Conservation (phyloP, 1,139 yeast species). For the Pneumocystis oryctolagi region DNA sequence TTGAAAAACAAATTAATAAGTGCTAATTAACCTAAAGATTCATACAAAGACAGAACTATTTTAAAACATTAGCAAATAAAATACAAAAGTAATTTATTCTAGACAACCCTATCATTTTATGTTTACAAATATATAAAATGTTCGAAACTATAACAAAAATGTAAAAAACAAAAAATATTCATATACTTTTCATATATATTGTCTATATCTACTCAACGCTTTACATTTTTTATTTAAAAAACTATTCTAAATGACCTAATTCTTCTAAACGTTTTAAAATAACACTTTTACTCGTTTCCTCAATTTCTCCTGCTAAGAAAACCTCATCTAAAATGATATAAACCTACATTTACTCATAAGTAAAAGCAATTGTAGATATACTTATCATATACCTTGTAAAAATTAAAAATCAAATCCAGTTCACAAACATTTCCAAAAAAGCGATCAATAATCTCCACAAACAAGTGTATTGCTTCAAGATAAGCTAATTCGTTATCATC, state of each 20-base stretch:
- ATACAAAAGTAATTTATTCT: neutral
- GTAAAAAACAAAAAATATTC: neutral
- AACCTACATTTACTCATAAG: constrained; percentile 22
- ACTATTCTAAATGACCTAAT: constrained; percentile 23
- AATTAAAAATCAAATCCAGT: constrained; percentile 72
- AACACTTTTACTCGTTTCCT: constrained; percentile 50
- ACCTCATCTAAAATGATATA: constrained; percentile 61
- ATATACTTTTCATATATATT: neutral
- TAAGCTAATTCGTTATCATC: constrained; percentile 68
- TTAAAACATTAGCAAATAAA: no score
- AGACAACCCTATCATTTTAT: neutral
- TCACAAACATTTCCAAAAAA: constrained; percentile 90
- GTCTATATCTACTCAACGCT: neutral
- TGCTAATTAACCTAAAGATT: neutral
- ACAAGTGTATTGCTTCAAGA: constrained; percentile 69
- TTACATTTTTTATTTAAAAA: neutral
- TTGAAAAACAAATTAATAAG: neutral
- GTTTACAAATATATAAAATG: no score
- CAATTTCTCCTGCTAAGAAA: constrained; percentile 64
- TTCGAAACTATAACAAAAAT: no score
- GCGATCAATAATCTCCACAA: constrained; percentile 76
- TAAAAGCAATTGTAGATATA: neutral
- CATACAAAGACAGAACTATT: no score
- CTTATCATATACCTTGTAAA: constrained; percentile 33
- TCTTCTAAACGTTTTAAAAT: constrained; percentile 38